A percentile compares a stretch with the other conserved stretches of the same genome.
Evolutionary conservation across 2,329 filamentous ascomycete species (phyloP).

Genomic region (Calonectria pauciramosa): DNA sequence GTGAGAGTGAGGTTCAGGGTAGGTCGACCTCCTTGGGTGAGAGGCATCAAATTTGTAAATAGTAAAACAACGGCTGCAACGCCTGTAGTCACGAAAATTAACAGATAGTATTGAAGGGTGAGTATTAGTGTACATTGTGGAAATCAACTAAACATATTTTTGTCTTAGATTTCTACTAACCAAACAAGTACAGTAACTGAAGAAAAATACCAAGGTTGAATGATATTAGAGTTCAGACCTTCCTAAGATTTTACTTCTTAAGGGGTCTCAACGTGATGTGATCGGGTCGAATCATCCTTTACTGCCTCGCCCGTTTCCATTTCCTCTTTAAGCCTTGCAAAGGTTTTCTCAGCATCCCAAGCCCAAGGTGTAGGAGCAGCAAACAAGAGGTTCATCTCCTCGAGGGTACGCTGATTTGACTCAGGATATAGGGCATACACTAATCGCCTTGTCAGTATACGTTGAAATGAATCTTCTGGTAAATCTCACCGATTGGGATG

Average conservation of each 20-base stretch:
- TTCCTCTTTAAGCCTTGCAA: not conserved
- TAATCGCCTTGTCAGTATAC: not conserved
- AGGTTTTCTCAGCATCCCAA: not conserved
- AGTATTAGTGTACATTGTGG: no score
- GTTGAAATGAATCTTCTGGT: not conserved
- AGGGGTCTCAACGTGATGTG: not conserved
- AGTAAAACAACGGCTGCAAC: no score
- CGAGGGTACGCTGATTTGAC: not conserved
- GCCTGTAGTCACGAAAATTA: no score
- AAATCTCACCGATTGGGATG: not conserved
- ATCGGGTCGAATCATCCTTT: not conserved
- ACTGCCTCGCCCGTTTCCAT: not conserved
- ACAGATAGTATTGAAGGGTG: no score
- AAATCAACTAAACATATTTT: no score
- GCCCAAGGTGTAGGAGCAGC: not conserved
- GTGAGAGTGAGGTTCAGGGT: no score
- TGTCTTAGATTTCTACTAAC: no score
- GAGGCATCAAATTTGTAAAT: no score
- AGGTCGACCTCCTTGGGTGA: no score
- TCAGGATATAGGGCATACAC: not conserved
- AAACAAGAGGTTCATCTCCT: not conserved
- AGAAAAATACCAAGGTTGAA: no score
- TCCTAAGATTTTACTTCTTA: not conserved
- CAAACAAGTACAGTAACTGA: no score
- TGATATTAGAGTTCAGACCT: no score